Percentiles rank a stretch among this genome's conserved stretches.
Conservation (phyloP, 306 rosid genomes). For the Comarum palustre region DNA sequence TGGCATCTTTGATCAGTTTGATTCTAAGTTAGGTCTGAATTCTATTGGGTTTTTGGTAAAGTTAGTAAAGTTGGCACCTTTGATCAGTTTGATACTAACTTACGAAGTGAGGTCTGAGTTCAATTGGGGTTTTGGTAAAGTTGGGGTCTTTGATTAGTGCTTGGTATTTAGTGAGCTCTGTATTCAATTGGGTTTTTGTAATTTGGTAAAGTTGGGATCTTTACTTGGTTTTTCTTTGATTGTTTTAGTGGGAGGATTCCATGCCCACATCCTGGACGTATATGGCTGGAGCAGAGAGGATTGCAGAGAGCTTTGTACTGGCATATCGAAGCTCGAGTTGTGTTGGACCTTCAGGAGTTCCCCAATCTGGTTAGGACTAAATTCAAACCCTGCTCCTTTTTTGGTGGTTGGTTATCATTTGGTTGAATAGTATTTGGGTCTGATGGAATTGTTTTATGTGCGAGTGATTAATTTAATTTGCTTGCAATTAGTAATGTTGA, state of each 20-base stretch:
- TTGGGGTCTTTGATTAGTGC: background rate
- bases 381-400: constrained; percentile 8
- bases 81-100: background rate
- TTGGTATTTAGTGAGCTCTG: background rate
- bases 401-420: constrained; percentile 6
- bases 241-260: constrained; percentile 63
- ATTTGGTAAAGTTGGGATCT: background rate
- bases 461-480: background rate
- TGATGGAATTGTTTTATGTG: background rate
- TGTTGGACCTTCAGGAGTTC: constrained; percentile 84
- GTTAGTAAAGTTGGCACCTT: too few species aligned
- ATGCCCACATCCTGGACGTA: constrained; percentile 83
- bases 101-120: background rate
- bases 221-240: constrained; percentile 11
- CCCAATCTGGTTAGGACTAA: constrained; percentile 50
- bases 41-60: background rate
- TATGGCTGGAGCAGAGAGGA: constrained; percentile 96
- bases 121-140: background rate
- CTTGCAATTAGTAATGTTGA: background rate
- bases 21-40: too few species aligned
- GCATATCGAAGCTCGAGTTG: constrained; percentile 98
- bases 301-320: constrained; percentile 88
- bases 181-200: background rate
- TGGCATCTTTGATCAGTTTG: too few species aligned
- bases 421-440: constrained; percentile 1